phyloP scores from a whole-genome alignment of 345 rosid species.

The Heritiera fomes region DNA sequence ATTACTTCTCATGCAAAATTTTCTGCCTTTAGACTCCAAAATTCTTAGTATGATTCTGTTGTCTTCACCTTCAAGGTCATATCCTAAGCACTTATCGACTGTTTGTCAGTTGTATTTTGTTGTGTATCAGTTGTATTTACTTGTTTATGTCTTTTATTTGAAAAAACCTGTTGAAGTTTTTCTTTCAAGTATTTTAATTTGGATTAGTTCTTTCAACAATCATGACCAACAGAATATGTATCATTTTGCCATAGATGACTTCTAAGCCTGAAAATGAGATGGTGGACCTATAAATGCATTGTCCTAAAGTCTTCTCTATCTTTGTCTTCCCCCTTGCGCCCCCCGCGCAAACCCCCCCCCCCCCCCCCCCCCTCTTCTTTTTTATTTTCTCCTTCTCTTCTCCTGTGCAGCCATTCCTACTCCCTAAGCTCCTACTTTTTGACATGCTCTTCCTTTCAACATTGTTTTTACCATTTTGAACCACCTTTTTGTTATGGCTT shows the following conservation, averaged over 20 bases:
- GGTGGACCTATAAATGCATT: neutral
- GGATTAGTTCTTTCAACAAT: neutral
- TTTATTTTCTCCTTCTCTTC: neutral
- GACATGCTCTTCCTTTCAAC: conserved; percentile 12
- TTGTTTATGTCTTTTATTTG: neutral
- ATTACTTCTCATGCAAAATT: conserved; percentile 2
- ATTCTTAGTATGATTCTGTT: neutral
- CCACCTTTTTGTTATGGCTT: neutral
- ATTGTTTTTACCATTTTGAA: neutral
- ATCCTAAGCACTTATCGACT: neutral
- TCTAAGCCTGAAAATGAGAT: conserved; percentile 2
- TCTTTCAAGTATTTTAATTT: neutral
- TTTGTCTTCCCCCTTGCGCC: neutral
- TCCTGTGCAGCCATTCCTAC: neutral
- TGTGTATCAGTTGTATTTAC: neutral
- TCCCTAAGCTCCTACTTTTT: neutral
- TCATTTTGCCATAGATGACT: neutral
- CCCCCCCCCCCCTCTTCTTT: neutral
- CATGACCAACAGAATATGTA: neutral
- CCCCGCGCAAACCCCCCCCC: neutral
- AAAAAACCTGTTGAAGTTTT: neutral
- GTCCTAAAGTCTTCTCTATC: neutral
- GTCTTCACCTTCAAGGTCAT: neutral
- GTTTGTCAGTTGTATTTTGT: conserved; percentile 2
- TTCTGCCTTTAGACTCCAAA: neutral